Evolutionary conservation across 345 rosid genomes (phyloP), one percentile per base, ranked within the genome.

Genomic region (Acer yangbiense): DNA sequence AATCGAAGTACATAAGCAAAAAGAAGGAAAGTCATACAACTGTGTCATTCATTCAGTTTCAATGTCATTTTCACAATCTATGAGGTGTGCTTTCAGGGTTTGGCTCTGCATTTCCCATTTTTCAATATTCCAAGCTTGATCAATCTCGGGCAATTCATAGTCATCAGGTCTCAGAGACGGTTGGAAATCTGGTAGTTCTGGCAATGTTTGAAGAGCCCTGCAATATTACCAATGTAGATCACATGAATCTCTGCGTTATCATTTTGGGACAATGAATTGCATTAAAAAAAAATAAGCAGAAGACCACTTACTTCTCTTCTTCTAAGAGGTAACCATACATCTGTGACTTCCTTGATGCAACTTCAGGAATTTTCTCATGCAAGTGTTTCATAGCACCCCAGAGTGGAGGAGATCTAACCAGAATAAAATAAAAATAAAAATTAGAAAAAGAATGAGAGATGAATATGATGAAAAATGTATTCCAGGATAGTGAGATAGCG

Each of bases 351-450:
- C 86, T 91, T 10, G 84, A 81, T 64, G 97, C 98, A 78, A 96
- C 94, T 84, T 92, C 98, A 18, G 97, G 97, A 78, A 96, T 91
- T 82, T 96, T 96, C 87, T 93, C 94, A 72, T 82, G 88, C 71
- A 95, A 81, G 68, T 89, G 89, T 85, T 92, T 95, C 94, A 95
- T 92, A 7, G 80, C 90, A 13, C 98, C 98, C 97, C 98, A 96
- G 10, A 77, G 81, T 35, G 95, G 97, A 81, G 98, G 91, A 80
- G 92, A 85, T 86, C 99, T 95, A 67, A 46, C 70, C 62, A 48
- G 21, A n/a, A 66, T 41, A 16, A 2, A 60, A 20, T 2, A 4
- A n/a, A 20, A 0, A 4, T 16, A 10, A 27, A 54, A 74, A 10
- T 10, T 21, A 9, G 16, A 43, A 18, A 10, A 1, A 25, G 75